Conservation (phyloP, 305 asterid genomes). For the Fraxinus sp. region DNA sequence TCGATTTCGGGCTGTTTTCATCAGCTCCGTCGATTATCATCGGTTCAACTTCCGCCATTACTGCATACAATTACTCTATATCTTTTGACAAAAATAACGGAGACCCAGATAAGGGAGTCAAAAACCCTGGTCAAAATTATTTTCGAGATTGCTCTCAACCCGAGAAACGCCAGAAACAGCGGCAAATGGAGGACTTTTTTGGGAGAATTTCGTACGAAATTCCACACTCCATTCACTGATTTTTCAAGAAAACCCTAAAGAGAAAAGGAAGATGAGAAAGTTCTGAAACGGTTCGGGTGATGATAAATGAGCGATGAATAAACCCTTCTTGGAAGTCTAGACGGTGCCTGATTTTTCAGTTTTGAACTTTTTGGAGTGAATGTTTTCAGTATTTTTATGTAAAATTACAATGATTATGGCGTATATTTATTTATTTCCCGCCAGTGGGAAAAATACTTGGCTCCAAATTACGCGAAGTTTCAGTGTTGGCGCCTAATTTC, state of each 20-base stretch:
- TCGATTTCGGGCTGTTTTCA: constrained; percentile 15
- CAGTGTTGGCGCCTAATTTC: constrained; percentile 20
- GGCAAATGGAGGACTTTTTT: neutral
- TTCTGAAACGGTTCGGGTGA: neutral
- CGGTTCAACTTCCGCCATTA: constrained; percentile 40
- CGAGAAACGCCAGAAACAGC: neutral
- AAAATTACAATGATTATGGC: neutral
- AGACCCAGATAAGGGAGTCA: neutral
- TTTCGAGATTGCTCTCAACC: neutral
- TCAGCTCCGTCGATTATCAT: constrained; percentile 37
- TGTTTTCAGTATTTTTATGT: neutral
- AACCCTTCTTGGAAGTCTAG: constrained; percentile 23
- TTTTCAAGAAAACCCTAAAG: neutral
- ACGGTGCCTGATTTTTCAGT: neutral
- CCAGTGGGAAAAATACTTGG: neutral
- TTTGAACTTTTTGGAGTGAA: neutral
- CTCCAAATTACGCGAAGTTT: neutral
- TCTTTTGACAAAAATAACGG: neutral
- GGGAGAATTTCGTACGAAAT: neutral
- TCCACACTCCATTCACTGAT: neutral
- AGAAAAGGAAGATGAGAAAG: neutral
- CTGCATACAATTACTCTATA: constrained; percentile 23
- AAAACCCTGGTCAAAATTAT: constrained; percentile 11
- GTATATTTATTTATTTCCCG: neutral
- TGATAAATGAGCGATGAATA: neutral